These are phyloP conservation scores for Leptosphaerulina australis DNA, from an alignment of 2,329 filamentous ascomycete genomes.

Conservation along the genomic window DNA sequence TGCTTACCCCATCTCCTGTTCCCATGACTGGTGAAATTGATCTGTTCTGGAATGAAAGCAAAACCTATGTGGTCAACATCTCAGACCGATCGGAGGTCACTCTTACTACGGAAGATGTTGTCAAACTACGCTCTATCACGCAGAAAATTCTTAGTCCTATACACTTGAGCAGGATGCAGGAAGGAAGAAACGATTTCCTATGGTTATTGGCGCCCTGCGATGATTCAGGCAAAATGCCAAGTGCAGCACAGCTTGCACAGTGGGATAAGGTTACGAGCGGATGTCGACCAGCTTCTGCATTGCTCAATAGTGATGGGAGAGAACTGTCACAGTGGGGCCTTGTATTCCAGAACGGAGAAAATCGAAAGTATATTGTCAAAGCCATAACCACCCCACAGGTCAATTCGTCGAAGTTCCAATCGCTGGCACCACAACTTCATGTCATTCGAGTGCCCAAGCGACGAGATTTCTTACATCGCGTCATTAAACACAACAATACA, in stretches of 20 bases:
- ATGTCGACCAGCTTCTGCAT: slow-evolving; percentile 16
- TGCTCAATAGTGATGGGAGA: slow-evolving; percentile 16
- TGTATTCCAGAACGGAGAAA: slow-evolving; percentile 28
- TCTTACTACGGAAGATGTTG: slow-evolving; percentile 26
- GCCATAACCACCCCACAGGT: not conserved
- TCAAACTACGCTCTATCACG: slow-evolving; percentile 31
- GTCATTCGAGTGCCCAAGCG: slow-evolving; percentile 57
- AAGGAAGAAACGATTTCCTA: slow-evolving; percentile 36
- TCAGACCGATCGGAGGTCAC: slow-evolving; percentile 18
- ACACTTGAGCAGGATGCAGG: slow-evolving; percentile 28
- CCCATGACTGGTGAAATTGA: slow-evolving; percentile 27
- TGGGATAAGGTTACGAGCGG: slow-evolving; percentile 28
- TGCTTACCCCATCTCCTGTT: slow-evolving; percentile 31
- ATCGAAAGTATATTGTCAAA: slow-evolving; percentile 30
- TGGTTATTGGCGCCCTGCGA: slow-evolving; percentile 39
- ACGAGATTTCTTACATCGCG: slow-evolving; percentile 63
- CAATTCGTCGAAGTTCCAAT: not conserved
- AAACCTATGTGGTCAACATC: slow-evolving; percentile 25
- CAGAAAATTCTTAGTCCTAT: slow-evolving; percentile 34
- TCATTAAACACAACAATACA: slow-evolving; percentile 11
- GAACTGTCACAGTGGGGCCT: slow-evolving; percentile 33
- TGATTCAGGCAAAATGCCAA: slow-evolving; percentile 4
- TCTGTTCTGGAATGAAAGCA: slow-evolving; percentile 43
- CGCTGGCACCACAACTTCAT: slow-evolving; percentile 19
- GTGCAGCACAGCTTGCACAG: slow-evolving; percentile 17